These are phyloP conservation scores for Dittrichia graveolens DNA, from an alignment of 129 eudicot genomes.

Conservation along the genomic window DNA sequence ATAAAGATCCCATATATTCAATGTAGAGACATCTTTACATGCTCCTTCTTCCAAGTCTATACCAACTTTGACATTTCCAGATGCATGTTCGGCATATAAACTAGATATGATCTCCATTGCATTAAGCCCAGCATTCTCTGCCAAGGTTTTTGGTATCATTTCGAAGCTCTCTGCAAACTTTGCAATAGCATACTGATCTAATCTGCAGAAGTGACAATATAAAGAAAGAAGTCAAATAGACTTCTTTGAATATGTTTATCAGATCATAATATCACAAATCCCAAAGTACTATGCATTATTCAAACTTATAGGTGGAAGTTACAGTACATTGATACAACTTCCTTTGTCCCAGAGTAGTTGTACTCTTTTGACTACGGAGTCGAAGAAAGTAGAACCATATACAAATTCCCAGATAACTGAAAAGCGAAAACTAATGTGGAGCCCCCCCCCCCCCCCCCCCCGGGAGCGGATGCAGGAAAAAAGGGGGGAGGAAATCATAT, in stretches of 20 bases:
- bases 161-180: slow-evolving; percentile 96
- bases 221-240: not conserved
- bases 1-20: slow-evolving; percentile 83
- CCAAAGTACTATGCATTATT: not conserved
- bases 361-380: not conserved
- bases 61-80: slow-evolving; percentile 88
- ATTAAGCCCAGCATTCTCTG: slow-evolving; percentile 97
- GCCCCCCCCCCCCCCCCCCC: not conserved
- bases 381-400: not conserved
- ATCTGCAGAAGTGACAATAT: slow-evolving; percentile 42
- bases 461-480: too few relatives aligned
- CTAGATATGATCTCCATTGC: slow-evolving; percentile 95
- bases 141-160: slow-evolving; percentile 90
- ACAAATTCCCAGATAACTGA: not conserved
- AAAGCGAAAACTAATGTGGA: not conserved
- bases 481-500: too few relatives aligned
- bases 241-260: not conserved
- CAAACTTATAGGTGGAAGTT: not conserved
- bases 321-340: not conserved
- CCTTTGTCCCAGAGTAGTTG: not conserved
- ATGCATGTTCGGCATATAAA: slow-evolving; percentile 81
- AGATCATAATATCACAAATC: not conserved
- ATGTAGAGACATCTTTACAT: slow-evolving; percentile 68
- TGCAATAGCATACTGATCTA: slow-evolving; percentile 95
- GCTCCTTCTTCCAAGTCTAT: slow-evolving; percentile 79